phyloP scores from a whole-genome alignment of 73 alveolate species.

The Paramecium tetraurelia region DNA sequence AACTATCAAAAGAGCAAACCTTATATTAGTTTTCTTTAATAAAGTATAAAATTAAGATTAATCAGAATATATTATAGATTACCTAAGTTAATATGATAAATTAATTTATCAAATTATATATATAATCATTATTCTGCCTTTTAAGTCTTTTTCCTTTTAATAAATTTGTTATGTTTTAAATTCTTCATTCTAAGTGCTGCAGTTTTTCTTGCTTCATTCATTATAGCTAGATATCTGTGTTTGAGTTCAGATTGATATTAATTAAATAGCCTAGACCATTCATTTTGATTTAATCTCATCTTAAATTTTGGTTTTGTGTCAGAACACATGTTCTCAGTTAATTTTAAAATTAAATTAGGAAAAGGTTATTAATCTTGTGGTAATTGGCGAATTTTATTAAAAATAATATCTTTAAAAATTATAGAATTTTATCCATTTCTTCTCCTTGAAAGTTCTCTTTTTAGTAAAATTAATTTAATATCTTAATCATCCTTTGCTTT shows the following conservation, averaged over 20 bases:
- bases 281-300: background rate
- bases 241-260: background rate
- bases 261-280: background rate
- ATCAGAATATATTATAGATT: background rate
- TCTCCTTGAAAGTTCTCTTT: background rate
- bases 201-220: conserved; percentile 2
- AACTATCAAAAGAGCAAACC: too few species aligned
- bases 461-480: background rate
- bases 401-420: background rate
- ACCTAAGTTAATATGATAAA: too few species aligned
- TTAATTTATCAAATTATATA: background rate
- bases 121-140: background rate
- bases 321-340: conserved; percentile 5
- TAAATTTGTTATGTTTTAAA: background rate
- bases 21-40: too few species aligned
- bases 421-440: background rate
- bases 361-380: conserved; percentile 17
- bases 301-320: background rate
- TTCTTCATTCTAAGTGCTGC: background rate
- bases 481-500: background rate
- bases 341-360: background rate
- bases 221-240: background rate
- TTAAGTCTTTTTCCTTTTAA: background rate
- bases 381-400: background rate
- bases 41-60: too few species aligned